Percentiles rank a stretch among this genome's conserved stretches.
Evolutionary conservation across 768 basidiomycete species (phyloP).

Genomic region (Xerocomellus amylosporus): DNA sequence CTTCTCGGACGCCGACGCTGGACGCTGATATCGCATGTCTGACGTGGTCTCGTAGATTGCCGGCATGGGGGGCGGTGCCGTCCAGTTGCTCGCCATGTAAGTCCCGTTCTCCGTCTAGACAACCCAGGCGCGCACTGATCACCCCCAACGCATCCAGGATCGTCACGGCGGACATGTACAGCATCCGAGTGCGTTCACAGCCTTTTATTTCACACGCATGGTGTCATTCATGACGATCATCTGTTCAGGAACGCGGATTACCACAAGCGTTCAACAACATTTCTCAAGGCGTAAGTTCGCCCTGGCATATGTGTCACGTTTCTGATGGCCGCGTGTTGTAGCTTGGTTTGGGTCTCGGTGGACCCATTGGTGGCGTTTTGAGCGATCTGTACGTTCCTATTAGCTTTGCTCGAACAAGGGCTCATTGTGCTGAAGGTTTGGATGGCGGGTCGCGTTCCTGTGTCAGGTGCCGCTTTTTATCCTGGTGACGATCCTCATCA

Average conservation of each 20-base stretch:
- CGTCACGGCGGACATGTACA: conserved; percentile 22
- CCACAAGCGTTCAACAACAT: conserved; percentile 45
- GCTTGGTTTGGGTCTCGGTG: conserved; percentile 25
- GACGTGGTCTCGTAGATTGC: conserved; percentile 12
- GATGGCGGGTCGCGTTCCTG: conserved; percentile 64
- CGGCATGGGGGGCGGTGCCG: conserved; percentile 21
- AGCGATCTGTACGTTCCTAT: conserved; percentile 15
- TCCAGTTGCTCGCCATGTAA: conserved; percentile 22
- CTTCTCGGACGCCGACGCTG: background rate
- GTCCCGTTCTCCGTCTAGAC: background rate
- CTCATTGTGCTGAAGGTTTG: conserved; percentile 7
- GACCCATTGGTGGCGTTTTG: conserved; percentile 22
- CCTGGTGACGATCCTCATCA: conserved; percentile 45
- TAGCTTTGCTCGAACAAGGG: background rate
- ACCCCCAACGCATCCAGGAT: conserved; percentile 12
- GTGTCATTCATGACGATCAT: background rate
- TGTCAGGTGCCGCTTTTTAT: conserved; percentile 66
- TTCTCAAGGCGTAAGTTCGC: conserved; percentile 13
- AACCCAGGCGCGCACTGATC: background rate
- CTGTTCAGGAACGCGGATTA: conserved; percentile 10
- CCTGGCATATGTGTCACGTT: background rate
- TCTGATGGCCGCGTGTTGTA: conserved; percentile 1
- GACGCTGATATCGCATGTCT: background rate
- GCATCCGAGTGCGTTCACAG: conserved; percentile 10
- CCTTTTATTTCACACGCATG: background rate